These are phyloP conservation scores for Sporothrix brasiliensis DNA, from an alignment of 2,329 filamentous ascomycete species.

Conservation along the genomic window DNA sequence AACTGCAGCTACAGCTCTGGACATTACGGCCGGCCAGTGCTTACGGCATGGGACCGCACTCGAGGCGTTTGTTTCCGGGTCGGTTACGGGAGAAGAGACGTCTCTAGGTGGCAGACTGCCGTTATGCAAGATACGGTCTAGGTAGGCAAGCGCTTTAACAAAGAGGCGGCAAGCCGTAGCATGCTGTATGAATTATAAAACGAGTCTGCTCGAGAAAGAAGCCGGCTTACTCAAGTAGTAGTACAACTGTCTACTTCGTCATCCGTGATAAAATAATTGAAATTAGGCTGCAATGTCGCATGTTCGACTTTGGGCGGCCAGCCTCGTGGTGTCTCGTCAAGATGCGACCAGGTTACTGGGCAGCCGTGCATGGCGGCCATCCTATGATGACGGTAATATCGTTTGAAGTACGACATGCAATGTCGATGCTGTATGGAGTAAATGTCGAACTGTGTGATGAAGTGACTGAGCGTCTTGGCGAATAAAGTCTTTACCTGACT, in stretches of 20 bases:
- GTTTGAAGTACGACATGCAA: not conserved
- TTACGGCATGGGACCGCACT: not conserved
- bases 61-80: conserved; percentile 24
- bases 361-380: not conserved
- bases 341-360: not conserved
- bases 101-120: not conserved
- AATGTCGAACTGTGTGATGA: not conserved
- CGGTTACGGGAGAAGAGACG: conserved; percentile 4
- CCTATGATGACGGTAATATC: not conserved
- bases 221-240: not conserved
- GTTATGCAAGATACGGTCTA: not conserved
- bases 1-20: conserved; percentile 43
- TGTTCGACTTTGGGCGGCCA: not conserved
- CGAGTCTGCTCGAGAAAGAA: not conserved
- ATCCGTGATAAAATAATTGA: too few species aligned
- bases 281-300: too few species aligned
- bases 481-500: not conserved
- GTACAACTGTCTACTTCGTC: too few species aligned
- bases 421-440: not conserved
- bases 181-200: not conserved
- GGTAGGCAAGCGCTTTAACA: not conserved
- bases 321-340: not conserved
- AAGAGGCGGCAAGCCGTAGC: not conserved
- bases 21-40: conserved; percentile 32
- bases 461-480: not conserved